Evolutionary conservation across 257 asterid genomes (phyloP), one percentile per base, ranked within the genome.

Genomic region (Gynochthodes officinalis): DNA sequence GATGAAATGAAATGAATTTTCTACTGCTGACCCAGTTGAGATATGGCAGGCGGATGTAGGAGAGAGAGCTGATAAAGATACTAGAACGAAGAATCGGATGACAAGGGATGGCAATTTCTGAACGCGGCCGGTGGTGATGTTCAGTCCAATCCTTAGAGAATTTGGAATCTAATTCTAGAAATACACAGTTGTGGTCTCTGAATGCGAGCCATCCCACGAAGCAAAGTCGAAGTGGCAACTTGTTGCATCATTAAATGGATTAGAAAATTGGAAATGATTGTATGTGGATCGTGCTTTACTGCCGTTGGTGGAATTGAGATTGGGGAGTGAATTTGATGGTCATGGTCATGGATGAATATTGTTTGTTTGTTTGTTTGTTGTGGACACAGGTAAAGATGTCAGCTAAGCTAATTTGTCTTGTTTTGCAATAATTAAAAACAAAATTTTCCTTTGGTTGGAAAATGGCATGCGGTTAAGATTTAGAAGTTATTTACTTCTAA

Each of bases 81-180:
- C 49, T 63, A 63, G 49, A 32, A n/a, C 15, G 44, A 32, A 3
- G 25, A 42, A n/a, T n/a, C n/a, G n/a, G n/a, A n/a, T n/a, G n/a
- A n/a, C n/a, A n/a, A n/a, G n/a, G n/a, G n/a, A n/a, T n/a, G n/a
- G n/a, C n/a, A n/a, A n/a, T n/a, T n/a, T n/a, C n/a, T n/a, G n/a
- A n/a, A n/a, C n/a, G n/a, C n/a, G n/a, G n/a, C n/a, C n/a, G n/a
- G n/a, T n/a, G n/a, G n/a, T n/a, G 67, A 23, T 33, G 48, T 15
- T 58, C 64, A 62, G 70, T 40, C 67, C 46, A 74, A 63, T 78
- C 66, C 74, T 63, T 79, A 21, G 73, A 69, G 73, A 64, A n/a
- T 33, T 70, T 69, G 73, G 82, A 78, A 63, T 78, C 79, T 69
- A 74, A 64, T 74, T 44, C 71, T 64, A 64, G 33, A 64, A 52